A percentile compares a stretch with the other conserved stretches of the same genome.
Conservation (phyloP, 2,329 filamentous ascomycete genomes). For the Microcyclosporella mali region DNA sequence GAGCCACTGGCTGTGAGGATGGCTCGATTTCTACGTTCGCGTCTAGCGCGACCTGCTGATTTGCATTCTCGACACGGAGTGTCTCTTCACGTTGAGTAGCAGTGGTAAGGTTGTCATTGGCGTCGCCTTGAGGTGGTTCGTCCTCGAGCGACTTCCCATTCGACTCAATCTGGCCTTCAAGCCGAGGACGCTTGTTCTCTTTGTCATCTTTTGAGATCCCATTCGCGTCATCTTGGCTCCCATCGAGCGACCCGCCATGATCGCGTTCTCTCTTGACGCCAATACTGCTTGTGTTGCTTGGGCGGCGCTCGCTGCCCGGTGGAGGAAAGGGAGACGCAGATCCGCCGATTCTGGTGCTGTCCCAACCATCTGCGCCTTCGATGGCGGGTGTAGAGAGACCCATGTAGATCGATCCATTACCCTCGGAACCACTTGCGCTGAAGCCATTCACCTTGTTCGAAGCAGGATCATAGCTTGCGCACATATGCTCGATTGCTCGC, state of each 20-base stretch:
- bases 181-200: conserved; percentile 17
- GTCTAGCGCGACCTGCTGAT: conserved; percentile 22
- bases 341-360: conserved; percentile 27
- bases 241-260: conserved; percentile 22
- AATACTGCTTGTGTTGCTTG: conserved; percentile 26
- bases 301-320: conserved; percentile 27
- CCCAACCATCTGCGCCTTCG: conserved; percentile 23
- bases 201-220: conserved; percentile 19
- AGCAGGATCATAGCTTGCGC: conserved; percentile 45
- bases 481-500: conserved; percentile 69
- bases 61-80: conserved; percentile 25
- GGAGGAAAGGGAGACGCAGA: conserved; percentile 19
- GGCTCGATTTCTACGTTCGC: conserved; percentile 8
- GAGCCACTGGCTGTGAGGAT: conserved; percentile 5
- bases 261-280: conserved; percentile 28
- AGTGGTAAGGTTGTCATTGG: conserved; percentile 2
- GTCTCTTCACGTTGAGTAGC: conserved; percentile 24
- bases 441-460: conserved; percentile 30
- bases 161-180: conserved; percentile 8
- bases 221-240: conserved; percentile 7
- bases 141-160: conserved; percentile 10
- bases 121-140: conserved; percentile 5
- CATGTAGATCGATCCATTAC: conserved; percentile 39
- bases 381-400: conserved; percentile 36
- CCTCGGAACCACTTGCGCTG: conserved; percentile 29